Conservation (phyloP, 1,139 yeast species). For the Yamadazyma aaseri region DNA sequence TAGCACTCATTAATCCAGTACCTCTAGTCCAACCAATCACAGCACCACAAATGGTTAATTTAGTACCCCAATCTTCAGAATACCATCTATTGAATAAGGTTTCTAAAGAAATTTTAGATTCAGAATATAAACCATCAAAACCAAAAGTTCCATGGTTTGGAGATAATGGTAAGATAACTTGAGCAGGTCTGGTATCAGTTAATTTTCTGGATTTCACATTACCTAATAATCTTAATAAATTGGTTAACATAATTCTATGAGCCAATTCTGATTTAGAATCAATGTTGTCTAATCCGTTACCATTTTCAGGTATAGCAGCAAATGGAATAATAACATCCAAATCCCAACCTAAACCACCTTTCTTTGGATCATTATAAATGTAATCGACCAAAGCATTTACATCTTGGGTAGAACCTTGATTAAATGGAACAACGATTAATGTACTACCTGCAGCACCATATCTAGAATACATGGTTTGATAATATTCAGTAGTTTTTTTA, state of each 20-base stretch:
- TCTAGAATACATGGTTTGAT: constrained; percentile 89
- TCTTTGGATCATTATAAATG: constrained; percentile 78
- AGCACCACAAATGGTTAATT: constrained; percentile 96
- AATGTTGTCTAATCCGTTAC: constrained; percentile 88
- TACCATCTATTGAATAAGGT: constrained; percentile 98
- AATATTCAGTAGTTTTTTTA: constrained; percentile 90
- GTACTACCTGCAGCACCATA: constrained; percentile 91
- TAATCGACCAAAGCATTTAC: constrained; percentile 81
- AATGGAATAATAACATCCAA: constrained; percentile 94
- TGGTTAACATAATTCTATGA: constrained; percentile 97
- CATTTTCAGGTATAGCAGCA: constrained; percentile 98
- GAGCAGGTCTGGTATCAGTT: constrained; percentile 96
- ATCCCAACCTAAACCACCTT: constrained; percentile 97
- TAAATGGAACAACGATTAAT: constrained; percentile 94
- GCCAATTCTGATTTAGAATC: constrained; percentile 97
- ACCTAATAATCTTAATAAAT: constrained; percentile 89
- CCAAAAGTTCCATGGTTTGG: constrained; percentile 99
- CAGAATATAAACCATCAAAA: constrained; percentile 96
- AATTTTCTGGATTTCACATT: constrained; percentile 82
- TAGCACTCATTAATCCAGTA: constrained; percentile 96
- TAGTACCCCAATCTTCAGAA: constrained; percentile 94
- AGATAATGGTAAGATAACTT: constrained; percentile 91
- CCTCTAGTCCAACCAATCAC: constrained; percentile 99
- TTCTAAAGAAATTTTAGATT: constrained; percentile 92
- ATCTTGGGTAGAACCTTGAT: constrained; percentile 95